A percentile compares a stretch with the other conserved stretches of the same genome.
Evolutionary conservation across 352 stramenopile species (phyloP).

Genomic region (Pythium grandisporangium): DNA sequence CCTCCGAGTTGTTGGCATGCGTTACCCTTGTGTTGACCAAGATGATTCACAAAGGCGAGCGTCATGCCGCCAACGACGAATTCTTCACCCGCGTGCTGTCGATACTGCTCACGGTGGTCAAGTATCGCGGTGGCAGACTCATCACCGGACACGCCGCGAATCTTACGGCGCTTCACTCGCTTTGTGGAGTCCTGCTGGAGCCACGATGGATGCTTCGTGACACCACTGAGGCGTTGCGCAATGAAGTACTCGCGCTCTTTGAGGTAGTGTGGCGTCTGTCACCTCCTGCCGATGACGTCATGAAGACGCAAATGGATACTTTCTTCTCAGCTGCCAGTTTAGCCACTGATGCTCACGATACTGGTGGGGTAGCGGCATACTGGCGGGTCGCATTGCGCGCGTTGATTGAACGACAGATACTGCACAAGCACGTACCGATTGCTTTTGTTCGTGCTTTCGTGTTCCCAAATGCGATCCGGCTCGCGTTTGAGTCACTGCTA

Average conservation of each 20-base stretch:
- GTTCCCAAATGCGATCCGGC: constrained; percentile 41
- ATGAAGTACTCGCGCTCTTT: constrained; percentile 36
- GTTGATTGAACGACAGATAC: constrained; percentile 37
- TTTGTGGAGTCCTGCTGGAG: constrained; percentile 29
- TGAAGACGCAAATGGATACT: constrained; percentile 24
- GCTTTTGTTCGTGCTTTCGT: constrained; percentile 46
- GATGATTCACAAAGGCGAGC: constrained; percentile 19
- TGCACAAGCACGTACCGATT: constrained; percentile 35
- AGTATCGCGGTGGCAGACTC: constrained; percentile 45
- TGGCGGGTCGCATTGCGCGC: constrained; percentile 43
- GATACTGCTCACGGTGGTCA: constrained; percentile 44
- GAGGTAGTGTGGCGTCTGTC: constrained; percentile 65
- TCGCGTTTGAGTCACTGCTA: constrained; percentile 39
- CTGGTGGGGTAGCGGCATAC: constrained; percentile 17
- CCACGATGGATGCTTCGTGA: constrained; percentile 34
- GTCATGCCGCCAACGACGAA: constrained; percentile 29
- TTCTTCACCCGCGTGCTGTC: constrained; percentile 63
- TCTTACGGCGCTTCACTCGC: constrained; percentile 32
- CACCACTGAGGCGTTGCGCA: constrained; percentile 21
- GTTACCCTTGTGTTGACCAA: constrained; percentile 50
- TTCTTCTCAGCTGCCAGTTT: constrained; percentile 34
- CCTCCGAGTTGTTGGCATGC: constrained; percentile 57
- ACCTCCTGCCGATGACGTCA: constrained; percentile 21
- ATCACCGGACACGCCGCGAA: constrained; percentile 23
- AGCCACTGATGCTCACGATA: constrained; percentile 3